Percentiles rank a stretch among this genome's conserved stretches.
Evolutionary conservation across 305 asterid species (phyloP).

Genomic region (Fraxinus sp.): DNA sequence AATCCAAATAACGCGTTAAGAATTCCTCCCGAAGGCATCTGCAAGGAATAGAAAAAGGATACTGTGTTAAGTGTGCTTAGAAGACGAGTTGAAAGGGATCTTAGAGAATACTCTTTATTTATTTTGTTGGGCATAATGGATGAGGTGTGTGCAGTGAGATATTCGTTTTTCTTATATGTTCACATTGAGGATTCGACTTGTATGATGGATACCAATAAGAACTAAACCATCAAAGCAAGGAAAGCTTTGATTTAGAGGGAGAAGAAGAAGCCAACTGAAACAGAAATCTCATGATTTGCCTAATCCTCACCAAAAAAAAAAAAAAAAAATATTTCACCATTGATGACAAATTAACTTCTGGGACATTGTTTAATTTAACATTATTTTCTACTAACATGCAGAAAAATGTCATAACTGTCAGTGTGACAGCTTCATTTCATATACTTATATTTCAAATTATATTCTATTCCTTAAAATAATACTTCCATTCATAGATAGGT

Average conservation of each 20-base stretch:
- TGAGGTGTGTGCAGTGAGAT: not conserved
- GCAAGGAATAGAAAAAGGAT: conserved; percentile 15
- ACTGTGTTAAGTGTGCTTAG: not conserved
- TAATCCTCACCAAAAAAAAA: not conserved
- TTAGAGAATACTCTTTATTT: not conserved
- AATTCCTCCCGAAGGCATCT: conserved; percentile 97
- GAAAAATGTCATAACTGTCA: not conserved
- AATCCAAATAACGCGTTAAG: conserved; percentile 69
- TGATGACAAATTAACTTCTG: not conserved
- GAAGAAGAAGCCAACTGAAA: not conserved
- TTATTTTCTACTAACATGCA: too few relatives aligned
- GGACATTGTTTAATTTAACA: too few relatives aligned
- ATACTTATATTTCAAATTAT: not conserved
- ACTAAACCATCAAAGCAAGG: not conserved
- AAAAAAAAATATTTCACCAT: not conserved
- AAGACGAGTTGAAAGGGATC: not conserved
- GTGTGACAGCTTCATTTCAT: not conserved
- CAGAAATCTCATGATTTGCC: not conserved
- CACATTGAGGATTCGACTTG: not conserved
- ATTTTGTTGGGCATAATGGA: not conserved
- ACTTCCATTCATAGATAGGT: not conserved
- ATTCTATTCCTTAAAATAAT: not conserved
- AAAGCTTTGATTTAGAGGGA: not conserved
- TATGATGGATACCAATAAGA: conserved; percentile 13
- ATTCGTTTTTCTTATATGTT: not conserved